Evolutionary conservation across 345 rosid species (phyloP).

Genomic region (Ceriops zippeliana): DNA sequence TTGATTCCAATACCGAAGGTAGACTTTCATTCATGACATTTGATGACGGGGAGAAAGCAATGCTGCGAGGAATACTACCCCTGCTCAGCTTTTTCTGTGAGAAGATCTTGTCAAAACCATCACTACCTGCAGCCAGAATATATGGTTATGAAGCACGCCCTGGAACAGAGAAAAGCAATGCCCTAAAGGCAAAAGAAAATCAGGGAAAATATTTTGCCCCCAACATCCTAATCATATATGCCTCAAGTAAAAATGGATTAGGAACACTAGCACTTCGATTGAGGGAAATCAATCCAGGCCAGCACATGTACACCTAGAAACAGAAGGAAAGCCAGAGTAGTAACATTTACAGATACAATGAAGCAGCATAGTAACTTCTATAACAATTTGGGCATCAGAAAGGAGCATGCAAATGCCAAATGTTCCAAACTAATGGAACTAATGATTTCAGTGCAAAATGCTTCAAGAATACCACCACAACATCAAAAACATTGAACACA

Average conservation of each 20-base stretch:
- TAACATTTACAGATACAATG: no score
- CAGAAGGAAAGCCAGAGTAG: no score
- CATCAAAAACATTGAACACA: not conserved
- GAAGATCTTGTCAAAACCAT: slow-evolving; percentile 74
- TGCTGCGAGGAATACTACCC: slow-evolving; percentile 38
- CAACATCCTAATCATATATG: not conserved
- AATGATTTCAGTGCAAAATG: not conserved
- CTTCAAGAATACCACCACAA: not conserved
- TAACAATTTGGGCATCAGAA: not conserved
- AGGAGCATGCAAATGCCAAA: not conserved
- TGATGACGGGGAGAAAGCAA: slow-evolving; percentile 32
- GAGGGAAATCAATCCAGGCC: no score
- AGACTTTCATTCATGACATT: slow-evolving; percentile 25
- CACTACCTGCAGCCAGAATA: slow-evolving; percentile 59
- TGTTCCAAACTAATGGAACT: not conserved
- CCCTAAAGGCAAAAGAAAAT: not conserved
- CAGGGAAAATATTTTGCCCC: not conserved
- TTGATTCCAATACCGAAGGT: slow-evolving; percentile 38
- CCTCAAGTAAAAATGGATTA: no score
- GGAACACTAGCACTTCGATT: no score
- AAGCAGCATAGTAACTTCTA: no score
- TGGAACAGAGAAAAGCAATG: not conserved
- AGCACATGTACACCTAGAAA: no score
- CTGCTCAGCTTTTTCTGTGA: slow-evolving; percentile 48
- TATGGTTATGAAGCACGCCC: not conserved